phyloP scores from a whole-genome alignment of 352 stramenopile genomes.

The Pythium periplocum region DNA sequence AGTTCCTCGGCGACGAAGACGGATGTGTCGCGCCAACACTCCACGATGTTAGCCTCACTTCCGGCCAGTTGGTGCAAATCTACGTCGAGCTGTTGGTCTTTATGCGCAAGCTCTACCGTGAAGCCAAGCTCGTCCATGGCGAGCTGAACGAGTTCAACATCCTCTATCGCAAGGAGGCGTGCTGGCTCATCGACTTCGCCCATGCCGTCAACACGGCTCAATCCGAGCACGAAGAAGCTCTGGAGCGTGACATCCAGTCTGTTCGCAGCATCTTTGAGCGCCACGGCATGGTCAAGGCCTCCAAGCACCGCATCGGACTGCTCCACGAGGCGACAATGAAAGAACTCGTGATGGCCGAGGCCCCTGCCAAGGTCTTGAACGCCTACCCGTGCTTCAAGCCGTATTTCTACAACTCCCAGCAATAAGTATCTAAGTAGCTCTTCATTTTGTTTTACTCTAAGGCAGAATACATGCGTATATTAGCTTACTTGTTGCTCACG shows the following conservation, averaged over 20 bases:
- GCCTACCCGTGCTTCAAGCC: slow-evolving; percentile 23
- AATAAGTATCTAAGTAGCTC: neutral
- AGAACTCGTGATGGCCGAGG: slow-evolving; percentile 16
- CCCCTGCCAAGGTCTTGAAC: slow-evolving; percentile 10
- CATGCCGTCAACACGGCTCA: slow-evolving; percentile 67
- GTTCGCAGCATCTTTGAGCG: slow-evolving; percentile 71
- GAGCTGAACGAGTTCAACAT: slow-evolving; percentile 61
- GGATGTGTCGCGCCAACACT: slow-evolving; percentile 28
- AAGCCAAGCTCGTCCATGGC: slow-evolving; percentile 51
- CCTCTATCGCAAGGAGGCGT: slow-evolving; percentile 48
- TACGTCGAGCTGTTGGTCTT: slow-evolving; percentile 39
- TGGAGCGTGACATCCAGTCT: slow-evolving; percentile 58
- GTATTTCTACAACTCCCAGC: slow-evolving; percentile 20
- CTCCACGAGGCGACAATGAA: slow-evolving; percentile 20
- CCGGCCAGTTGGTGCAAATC: slow-evolving; percentile 27
- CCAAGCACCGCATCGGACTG: slow-evolving; percentile 25
- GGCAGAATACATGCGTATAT: too few species aligned
- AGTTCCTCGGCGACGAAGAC: slow-evolving; percentile 41
- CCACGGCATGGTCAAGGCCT: slow-evolving; percentile 23
- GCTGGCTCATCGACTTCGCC: slow-evolving; percentile 86
- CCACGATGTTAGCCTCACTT: slow-evolving; percentile 38
- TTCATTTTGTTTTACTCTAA: too few species aligned
- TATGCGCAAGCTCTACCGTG: slow-evolving; percentile 43
- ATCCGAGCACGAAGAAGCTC: slow-evolving; percentile 36
- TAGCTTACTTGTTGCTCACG: neutral